These are phyloP conservation scores for Dactylellina leptospora DNA, from an alignment of 2,329 filamentous ascomycete genomes.

Conservation along the genomic window DNA sequence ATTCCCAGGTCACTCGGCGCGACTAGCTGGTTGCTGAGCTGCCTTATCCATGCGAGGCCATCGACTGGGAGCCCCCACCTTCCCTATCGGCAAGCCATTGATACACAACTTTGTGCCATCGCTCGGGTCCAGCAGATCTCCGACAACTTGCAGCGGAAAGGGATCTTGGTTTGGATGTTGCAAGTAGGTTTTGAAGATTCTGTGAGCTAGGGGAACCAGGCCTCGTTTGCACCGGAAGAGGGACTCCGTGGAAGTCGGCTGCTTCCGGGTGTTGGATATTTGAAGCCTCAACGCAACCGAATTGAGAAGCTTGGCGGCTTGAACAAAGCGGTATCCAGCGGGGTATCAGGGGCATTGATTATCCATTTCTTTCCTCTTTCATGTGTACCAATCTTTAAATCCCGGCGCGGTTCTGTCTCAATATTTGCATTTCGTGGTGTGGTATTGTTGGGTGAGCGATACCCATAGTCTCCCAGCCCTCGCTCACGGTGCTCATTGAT, in stretches of 20 bases:
- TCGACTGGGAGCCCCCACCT: constrained; percentile 30
- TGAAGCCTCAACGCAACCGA: constrained; percentile 27
- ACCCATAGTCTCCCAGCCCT: neutral
- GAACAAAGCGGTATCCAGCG: too few relatives aligned
- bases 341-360: too few relatives aligned
- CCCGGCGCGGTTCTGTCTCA: constrained; percentile 3
- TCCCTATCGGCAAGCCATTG: constrained; percentile 26
- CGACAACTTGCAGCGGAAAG: constrained; percentile 13
- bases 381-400: too few relatives aligned
- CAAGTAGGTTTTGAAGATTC: neutral
- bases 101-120: neutral
- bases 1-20: constrained; percentile 17
- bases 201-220: neutral
- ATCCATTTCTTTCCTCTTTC: too few relatives aligned
- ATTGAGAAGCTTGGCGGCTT: too few relatives aligned
- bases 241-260: constrained; percentile 43
- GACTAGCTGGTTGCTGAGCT: constrained; percentile 29
- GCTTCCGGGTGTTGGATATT: constrained; percentile 43
- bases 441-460: neutral
- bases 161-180: constrained; percentile 25
- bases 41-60: constrained; percentile 41
- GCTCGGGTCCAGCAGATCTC: constrained; percentile 25
- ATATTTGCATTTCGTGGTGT: neutral
- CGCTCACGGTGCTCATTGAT: neutral
- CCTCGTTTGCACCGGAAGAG: too few relatives aligned